Evolutionary conservation across 129 eudicot genomes (phyloP), one percentile per base, ranked within the genome.

Genomic region (Centaurea solstitialis): DNA sequence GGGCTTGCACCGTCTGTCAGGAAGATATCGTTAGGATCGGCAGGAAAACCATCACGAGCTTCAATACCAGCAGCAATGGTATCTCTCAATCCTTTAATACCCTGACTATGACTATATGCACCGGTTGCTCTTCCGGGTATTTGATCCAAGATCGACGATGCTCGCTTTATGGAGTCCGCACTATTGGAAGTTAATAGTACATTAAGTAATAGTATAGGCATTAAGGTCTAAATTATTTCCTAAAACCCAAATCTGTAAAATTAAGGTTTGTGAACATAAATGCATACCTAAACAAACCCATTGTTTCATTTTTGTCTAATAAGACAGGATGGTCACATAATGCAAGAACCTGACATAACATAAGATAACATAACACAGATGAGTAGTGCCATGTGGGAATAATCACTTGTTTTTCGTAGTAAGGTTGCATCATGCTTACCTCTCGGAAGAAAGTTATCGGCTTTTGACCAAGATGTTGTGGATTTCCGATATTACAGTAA

Each of bases 51-150:
- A 87, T 96, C 98, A 73, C 99, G 99, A 45, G 90, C 95, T 93
- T 93, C 92, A 76, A 96, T 91, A 68, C 99, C 99, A 89, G 92
- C 87, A 80, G 92, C 93, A 74, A 96, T 93, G 23, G 97, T 79
- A 82, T 96, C 99, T 57, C 97, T 97, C 47, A 96, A 82, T 75
- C 97, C 99, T 84, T 93, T 91, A 38, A 93, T 72, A 62, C 99
- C 99, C 97, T 95, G 99, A 83, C 98, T 95, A 79, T 95, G 99
- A 86, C 99, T 95, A 75, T 95, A 95, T 38, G 98, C 99, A 88
- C 97, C 99, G 68, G 98, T 93, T 39, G 97, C 93, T 85, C 97
- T 91, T 76, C 90, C 99, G 73, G 99, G 99, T 73, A 95, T 95
- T 85, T 95, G 97, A 84, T 95, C 92, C 43, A 93, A 82, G 77